These are phyloP conservation scores for Paecilomyces sp. DNA, from an alignment of 2,329 filamentous ascomycete genomes.

Conservation along the genomic window DNA sequence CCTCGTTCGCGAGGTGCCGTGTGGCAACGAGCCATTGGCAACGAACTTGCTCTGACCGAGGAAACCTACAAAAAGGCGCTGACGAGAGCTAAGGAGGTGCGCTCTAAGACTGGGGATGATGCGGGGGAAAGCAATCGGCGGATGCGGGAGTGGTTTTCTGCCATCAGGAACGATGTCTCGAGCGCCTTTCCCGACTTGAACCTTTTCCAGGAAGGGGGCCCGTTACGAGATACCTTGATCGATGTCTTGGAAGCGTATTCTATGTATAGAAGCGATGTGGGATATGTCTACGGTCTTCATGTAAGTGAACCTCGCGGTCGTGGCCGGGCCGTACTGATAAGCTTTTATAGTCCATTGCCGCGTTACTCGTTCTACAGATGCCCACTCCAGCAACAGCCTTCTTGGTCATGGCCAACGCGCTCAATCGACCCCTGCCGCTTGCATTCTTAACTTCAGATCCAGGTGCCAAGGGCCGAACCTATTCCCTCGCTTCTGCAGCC, in stretches of 20 bases:
- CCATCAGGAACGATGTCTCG: slow-evolving; percentile 48
- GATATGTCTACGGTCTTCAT: slow-evolving; percentile 54
- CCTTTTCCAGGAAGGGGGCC: slow-evolving; percentile 49
- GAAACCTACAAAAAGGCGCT: slow-evolving; percentile 52
- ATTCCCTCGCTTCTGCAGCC: slow-evolving; percentile 48
- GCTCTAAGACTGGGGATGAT: slow-evolving; percentile 36
- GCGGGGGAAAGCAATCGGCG: slow-evolving; percentile 35
- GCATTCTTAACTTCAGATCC: slow-evolving; percentile 54
- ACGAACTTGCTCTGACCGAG: slow-evolving; percentile 51
- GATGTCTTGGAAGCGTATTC: slow-evolving; percentile 57
- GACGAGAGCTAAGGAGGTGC: slow-evolving; percentile 45
- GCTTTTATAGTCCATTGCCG: slow-evolving; percentile 43
- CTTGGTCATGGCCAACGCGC: slow-evolving; percentile 52
- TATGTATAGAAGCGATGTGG: slow-evolving; percentile 57
- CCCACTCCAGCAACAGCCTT: slow-evolving; percentile 48
- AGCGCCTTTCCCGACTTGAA: slow-evolving; percentile 52
- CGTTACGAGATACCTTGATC: slow-evolving; percentile 48
- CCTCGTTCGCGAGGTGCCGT: slow-evolving; percentile 49
- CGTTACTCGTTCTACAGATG: slow-evolving; percentile 52
- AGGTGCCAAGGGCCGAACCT: slow-evolving; percentile 48
- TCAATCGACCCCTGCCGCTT: slow-evolving; percentile 55
- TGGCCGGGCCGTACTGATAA: slow-evolving; percentile 1
- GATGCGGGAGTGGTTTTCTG: slow-evolving; percentile 46
- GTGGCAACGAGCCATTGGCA: slow-evolving; percentile 55
- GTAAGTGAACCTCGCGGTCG: slow-evolving; percentile 22